These are phyloP conservation scores for Ampelocalamus luodianensis DNA, from an alignment of 176 grass and related monocot genomes.

Conservation along the genomic window DNA sequence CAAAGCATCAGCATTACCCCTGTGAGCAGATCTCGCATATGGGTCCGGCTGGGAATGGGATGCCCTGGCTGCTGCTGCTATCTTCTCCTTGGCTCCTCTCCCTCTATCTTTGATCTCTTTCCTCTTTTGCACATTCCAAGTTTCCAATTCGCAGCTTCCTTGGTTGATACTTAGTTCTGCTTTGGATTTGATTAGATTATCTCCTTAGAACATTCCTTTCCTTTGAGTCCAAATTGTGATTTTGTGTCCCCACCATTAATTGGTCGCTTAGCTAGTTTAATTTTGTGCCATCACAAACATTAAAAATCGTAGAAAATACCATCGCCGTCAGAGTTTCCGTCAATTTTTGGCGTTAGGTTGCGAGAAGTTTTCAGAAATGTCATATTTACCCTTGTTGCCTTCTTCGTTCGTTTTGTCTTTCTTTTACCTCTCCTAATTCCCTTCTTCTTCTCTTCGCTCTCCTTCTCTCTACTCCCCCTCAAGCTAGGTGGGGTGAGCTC, in stretches of 20 bases:
- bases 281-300: neutral
- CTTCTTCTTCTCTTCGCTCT: too few species aligned
- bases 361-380: too few species aligned
- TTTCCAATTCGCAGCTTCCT: neutral
- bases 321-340: too few species aligned
- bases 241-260: neutral
- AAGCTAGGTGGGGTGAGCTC: too few species aligned
- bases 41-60: constrained; percentile 19
- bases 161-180: neutral
- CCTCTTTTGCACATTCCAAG: neutral
- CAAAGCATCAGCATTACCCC: constrained; percentile 15
- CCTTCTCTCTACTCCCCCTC: too few species aligned
- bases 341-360: too few species aligned
- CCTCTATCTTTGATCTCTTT: neutral
- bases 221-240: neutral
- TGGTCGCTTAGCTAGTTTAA: neutral
- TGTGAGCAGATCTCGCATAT: constrained; percentile 11
- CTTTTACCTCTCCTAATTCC: too few species aligned
- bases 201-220: neutral
- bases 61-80: neutral
- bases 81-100: neutral
- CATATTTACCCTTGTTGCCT: too few species aligned
- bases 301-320: too few species aligned
- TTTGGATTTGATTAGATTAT: constrained; percentile 30
- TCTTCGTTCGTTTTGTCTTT: too few species aligned